Base-by-base conservation (phyloP, 805 yeast species). In the Lachancea mirantina region DNA sequence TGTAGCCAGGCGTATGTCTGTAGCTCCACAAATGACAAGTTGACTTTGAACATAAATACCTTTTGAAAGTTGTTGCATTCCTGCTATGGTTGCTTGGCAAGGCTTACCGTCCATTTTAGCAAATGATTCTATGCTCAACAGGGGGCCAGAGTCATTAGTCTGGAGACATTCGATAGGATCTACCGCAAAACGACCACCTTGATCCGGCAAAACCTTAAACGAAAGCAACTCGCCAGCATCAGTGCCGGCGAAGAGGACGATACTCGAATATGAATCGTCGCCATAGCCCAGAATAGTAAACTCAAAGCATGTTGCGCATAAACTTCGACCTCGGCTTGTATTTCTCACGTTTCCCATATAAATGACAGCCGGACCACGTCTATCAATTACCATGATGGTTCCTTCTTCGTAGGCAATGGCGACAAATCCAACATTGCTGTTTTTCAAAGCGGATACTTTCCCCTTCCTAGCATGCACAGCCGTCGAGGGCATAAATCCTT, bases 401-500 rank as follows among this genome's bases (percentile, higher is more conserved):
- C 97, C 96, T 9, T 77, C 69, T 28, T 69, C 70, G 53, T 81
- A 85, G 1, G 83, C 94, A 25, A 84, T 64, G 0, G 82, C 92
- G 6, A 81, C 83, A 61, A 92, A 88, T 0, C 96, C 96, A 30
- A 85, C 66, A 41, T 79, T 71, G 39, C 88, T 78, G 54, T 82
- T 72, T 34, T 70, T 67, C 30, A 88, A 40, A 1, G 83, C 71
- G 0, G 88, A 64, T 7, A 83, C 77, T 4, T 52, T 52, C 0
- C 76, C 74, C 22, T 59, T 58, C 23, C 61, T 50, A 11, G 70
- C 67, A 24, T 67, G 61, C 11, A 76, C 43, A 2, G 68, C 63
- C 28, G 65, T 61, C 15, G 54, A 57, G 0, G 89, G 88, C 43
- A 80, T 45, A 41, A 78, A 78, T 0, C 87, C 88, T 35, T 74